Evolutionary conservation across 1,284 basidiomycete species (phyloP), one percentile per base, ranked within the genome.

Genomic region (Meripilus lineatus): DNA sequence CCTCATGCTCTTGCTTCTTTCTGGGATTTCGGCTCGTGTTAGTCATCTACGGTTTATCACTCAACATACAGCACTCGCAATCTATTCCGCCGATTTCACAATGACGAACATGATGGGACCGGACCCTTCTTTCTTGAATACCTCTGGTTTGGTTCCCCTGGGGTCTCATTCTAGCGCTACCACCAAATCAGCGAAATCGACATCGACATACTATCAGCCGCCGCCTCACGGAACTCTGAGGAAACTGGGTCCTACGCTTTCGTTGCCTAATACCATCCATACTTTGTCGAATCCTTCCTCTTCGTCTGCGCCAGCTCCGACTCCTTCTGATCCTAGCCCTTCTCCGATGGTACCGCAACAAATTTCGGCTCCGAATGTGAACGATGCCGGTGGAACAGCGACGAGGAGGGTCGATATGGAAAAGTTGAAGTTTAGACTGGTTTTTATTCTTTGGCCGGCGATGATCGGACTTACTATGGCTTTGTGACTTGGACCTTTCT

Each of bases 401-500:
- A 48, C 52, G 42, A 48, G 55, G 38, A 50, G 58, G 13, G 46
- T 69, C 33, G 68, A 72, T 46, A 54, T 69, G 39, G 71, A 73
- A 46, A 66, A 65, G 53, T 55, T 74, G 52, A 74, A 71, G 57
- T 78, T 78, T 53, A 60, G 67, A 18, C 51, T 78, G 37, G 67
- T 76, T 44, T 79, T 76, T 48, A 66, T 81, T 49, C 62, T 75
- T 30, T 80, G 76, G 77, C 77, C 78, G 4, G 71, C 74, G 8
- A 57, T 79, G 49, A 66, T 79, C 48, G 78, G 77, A 4, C 58
- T 76, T 36, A 69, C 71, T 17, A 67, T 77, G 68, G 71, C 74
- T 32, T 51, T 71, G 30, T 71, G 50, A 48, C 14, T 32, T n/a
- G n/a, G n/a, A n/a, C n/a, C n/a, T n/a, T n/a, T n/a, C n/a, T 28